These are phyloP conservation scores for Hypoxylon sp. DNA, from an alignment of 2,329 filamentous ascomycete genomes.

Conservation along the genomic window DNA sequence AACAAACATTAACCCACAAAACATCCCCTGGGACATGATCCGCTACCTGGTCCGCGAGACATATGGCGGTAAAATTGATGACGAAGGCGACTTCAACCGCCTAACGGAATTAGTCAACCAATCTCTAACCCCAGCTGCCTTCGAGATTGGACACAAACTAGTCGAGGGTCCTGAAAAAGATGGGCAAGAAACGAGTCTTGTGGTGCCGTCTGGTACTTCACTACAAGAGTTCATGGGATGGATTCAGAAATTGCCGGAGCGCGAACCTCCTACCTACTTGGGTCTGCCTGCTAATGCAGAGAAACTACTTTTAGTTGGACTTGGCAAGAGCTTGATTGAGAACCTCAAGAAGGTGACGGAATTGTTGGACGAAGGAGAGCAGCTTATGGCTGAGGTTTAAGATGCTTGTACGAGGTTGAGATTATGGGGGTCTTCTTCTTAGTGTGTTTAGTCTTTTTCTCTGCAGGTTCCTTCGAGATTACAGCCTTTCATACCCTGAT, in stretches of 20 bases:
- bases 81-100: constrained; percentile 84
- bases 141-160: constrained; percentile 92
- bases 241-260: constrained; percentile 92
- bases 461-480: constrained; percentile 35
- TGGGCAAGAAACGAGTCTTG: constrained; percentile 73
- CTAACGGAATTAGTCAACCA: constrained; percentile 80
- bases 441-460: constrained; percentile 36
- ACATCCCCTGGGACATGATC: constrained; percentile 97
- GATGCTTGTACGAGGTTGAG: constrained; percentile 9
- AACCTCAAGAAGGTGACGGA: constrained; percentile 89
- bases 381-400: constrained; percentile 79
- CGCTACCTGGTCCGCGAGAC: constrained; percentile 91
- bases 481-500: constrained; percentile 38
- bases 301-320: constrained; percentile 90
- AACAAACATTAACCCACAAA: constrained; percentile 92
- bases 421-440: constrained; percentile 19
- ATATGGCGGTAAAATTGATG: constrained; percentile 97
- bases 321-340: constrained; percentile 86
- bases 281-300: constrained; percentile 96
- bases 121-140: constrained; percentile 88
- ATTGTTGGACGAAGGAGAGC: constrained; percentile 93
- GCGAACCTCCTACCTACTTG: constrained; percentile 95
- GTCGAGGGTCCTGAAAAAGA: constrained; percentile 75
- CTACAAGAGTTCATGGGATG: constrained; percentile 90
- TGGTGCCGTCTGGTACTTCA: constrained; percentile 84